These are phyloP conservation scores for Alternaria sp. DNA, from an alignment of 2,329 filamentous ascomycete species.

Conservation along the genomic window DNA sequence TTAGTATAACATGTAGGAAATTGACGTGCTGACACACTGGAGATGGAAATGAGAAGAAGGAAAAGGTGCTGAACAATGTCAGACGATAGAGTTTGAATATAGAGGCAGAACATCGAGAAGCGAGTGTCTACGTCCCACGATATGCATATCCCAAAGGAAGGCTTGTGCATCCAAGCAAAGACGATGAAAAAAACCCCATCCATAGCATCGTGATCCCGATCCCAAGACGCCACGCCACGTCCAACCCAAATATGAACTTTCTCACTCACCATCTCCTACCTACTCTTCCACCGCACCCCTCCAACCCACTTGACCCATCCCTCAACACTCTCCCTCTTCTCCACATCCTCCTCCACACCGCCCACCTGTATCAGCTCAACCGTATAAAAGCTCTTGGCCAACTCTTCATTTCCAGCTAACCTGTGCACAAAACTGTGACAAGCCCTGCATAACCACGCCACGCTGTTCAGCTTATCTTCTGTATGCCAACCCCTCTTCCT, in stretches of 20 bases:
- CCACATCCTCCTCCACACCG: conserved; percentile 70
- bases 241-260: not conserved
- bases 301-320: conserved; percentile 77
- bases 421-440: conserved; percentile 86
- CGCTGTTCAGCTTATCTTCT: conserved; percentile 76
- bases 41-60: not conserved
- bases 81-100: not conserved
- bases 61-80: not conserved
- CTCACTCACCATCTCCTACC: conserved; percentile 35
- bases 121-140: not conserved
- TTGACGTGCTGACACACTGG: not conserved
- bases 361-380: conserved; percentile 74
- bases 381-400: conserved; percentile 76
- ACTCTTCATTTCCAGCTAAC: conserved; percentile 76
- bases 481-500: conserved; percentile 81
- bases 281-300: conserved; percentile 75
- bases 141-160: not conserved
- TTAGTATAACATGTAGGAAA: no score
- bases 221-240: not conserved
- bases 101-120: not conserved
- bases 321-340: conserved; percentile 74
- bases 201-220: not conserved
- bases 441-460: conserved; percentile 85
- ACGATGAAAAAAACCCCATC: not conserved
- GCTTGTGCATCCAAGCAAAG: not conserved